Evolutionary conservation across 2,329 filamentous ascomycete species (phyloP), one percentile per base, ranked within the genome.

Genomic region (Aplosporella prunicola): DNA sequence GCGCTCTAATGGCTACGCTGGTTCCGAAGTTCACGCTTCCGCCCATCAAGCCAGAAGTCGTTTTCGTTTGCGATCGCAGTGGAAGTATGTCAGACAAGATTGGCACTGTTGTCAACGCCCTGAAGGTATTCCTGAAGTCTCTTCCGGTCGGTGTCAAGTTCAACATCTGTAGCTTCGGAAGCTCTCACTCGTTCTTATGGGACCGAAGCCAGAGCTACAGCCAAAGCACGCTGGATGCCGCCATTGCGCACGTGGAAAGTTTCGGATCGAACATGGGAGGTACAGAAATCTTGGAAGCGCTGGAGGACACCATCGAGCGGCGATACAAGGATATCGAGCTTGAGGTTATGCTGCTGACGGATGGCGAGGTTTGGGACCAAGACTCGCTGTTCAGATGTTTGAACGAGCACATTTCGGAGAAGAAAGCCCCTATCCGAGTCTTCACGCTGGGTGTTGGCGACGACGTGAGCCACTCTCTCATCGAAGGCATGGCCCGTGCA

Each of bases 41-140:
- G 0, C 51, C 67, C 0, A 63, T 68, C 7, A 59, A 56, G 13
- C 70, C 70, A 0, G 81, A 87, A 51, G 69, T 87, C 15, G 72
- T 86, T 13, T 85, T 87, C 46, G 61, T 87, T 4, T 80, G 77
- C 39, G 82, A 87, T 52, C 71, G 80, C 35, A 82, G 78, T 39
- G 80, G 78, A 0, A 82, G 77, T 41, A 82, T 82, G 78, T 17
- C 27, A 0, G 50, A 55, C 1, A 72, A 69, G 25, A 80, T 80
- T 2, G 44, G 47, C 1, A 67, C 75, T 20, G 63, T 79, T 3
- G 59, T 67, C 16, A 57, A 67, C 1, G 76, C 77, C 0, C 61
- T 82, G 15, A 66, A 70, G 5, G 61, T 82, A 15, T 82, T 82
- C 46, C 59, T 82, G 40, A 80, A 78, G 51, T 80, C 76, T 0